Conservation (phyloP, 1,139 yeast genomes). For the Candida sojae region DNA sequence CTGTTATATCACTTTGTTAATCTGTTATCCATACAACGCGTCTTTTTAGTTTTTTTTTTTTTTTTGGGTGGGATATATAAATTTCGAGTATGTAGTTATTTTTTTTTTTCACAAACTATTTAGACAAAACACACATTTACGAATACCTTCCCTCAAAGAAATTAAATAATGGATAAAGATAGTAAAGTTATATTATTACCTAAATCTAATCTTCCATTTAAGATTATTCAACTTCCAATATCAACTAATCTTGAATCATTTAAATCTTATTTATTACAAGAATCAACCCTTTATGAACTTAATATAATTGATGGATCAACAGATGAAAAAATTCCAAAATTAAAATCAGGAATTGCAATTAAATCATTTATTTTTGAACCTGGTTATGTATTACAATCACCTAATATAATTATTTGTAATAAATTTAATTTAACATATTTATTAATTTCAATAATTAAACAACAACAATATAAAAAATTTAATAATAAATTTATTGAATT, state of each 20-base stretch:
- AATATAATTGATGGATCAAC: slow-evolving; percentile 29
- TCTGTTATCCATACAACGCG: background rate
- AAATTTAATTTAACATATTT: slow-evolving; percentile 44
- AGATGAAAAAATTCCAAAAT: slow-evolving; percentile 19
- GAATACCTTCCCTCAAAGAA: too few species aligned
- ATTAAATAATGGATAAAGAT: slow-evolving; percentile 10
- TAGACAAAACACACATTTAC: too few species aligned
- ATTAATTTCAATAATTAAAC: slow-evolving; percentile 38
- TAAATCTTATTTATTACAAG: slow-evolving; percentile 24
- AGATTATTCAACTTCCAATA: slow-evolving; percentile 27
- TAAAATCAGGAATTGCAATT: slow-evolving; percentile 30
- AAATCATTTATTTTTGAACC: slow-evolving; percentile 40
- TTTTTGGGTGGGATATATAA: background rate
- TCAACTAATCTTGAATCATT: slow-evolving; percentile 16
- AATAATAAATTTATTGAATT: slow-evolving; percentile 39
- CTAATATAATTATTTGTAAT: slow-evolving; percentile 43
- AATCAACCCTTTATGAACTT: slow-evolving; percentile 29
- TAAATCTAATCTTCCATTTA: slow-evolving; percentile 9
- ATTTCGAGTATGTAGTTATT: background rate
- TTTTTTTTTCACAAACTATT: too few species aligned
- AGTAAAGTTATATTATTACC: slow-evolving; percentile 14
- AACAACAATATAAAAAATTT: slow-evolving; percentile 21
- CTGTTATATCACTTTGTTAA: too few species aligned
- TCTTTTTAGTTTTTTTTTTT: background rate
- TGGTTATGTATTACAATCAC: slow-evolving; percentile 34